Evolutionary conservation across 805 yeast genomes (phyloP).

Genomic region (Isabelozyma rhagii): DNA sequence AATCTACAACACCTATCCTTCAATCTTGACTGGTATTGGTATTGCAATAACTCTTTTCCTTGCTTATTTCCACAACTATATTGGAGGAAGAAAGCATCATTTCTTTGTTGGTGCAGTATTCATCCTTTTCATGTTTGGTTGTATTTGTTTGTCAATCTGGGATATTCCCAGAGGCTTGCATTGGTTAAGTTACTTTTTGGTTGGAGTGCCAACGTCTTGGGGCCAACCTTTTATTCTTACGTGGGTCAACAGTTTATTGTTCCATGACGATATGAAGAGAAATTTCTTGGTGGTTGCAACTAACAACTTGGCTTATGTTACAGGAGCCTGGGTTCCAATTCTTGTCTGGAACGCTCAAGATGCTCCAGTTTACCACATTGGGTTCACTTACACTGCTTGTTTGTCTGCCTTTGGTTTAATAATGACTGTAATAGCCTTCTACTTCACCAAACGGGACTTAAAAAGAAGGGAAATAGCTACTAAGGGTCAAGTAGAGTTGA

Average conservation of each 20-base stretch:
- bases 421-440: constrained; percentile 19
- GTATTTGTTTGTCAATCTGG: constrained; percentile 13
- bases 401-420: constrained; percentile 28
- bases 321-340: constrained; percentile 40
- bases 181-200: constrained; percentile 14
- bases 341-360: constrained; percentile 38
- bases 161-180: constrained; percentile 17
- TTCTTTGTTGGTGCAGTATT: constrained; percentile 10
- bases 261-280: constrained; percentile 24
- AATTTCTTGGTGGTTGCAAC: constrained; percentile 37
- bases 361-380: constrained; percentile 33
- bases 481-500: not conserved
- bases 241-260: constrained; percentile 18
- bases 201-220: constrained; percentile 15
- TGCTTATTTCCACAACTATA: constrained; percentile 35
- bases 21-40: constrained; percentile 34
- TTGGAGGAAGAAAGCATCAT: constrained; percentile 23
- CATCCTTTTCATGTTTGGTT: constrained; percentile 12
- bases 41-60: constrained; percentile 32
- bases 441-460: constrained; percentile 16
- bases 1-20: constrained; percentile 41
- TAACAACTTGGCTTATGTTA: constrained; percentile 41
- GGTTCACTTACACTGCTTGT: constrained; percentile 36
- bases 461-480: not conserved
- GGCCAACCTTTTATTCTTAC: constrained; percentile 19